These are phyloP conservation scores for Eragrostis nindensis DNA, from an alignment of 176 grass and related monocot genomes.

Conservation along the genomic window DNA sequence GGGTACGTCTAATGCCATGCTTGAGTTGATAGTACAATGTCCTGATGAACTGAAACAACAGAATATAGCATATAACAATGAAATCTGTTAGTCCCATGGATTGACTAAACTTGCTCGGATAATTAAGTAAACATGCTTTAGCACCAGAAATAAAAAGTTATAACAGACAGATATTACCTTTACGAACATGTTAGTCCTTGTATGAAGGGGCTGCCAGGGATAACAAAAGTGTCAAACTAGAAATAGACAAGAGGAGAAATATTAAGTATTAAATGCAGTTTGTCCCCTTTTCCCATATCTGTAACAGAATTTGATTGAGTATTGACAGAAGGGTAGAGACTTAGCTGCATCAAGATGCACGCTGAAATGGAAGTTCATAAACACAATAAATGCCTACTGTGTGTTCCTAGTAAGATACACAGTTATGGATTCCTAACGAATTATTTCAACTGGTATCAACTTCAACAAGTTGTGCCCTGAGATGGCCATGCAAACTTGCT, in stretches of 20 bases:
- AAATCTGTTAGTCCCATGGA: not conserved
- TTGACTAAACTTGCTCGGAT: not conserved
- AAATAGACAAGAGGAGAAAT: not conserved
- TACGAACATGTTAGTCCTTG: slow-evolving; percentile 75
- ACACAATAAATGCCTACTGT: not conserved
- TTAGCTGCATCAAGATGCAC: not conserved
- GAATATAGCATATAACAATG: not conserved
- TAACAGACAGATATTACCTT: slow-evolving; percentile 63
- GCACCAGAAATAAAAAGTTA: not conserved
- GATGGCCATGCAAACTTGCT: slow-evolving; percentile 9
- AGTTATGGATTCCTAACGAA: not conserved
- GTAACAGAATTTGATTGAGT: not conserved
- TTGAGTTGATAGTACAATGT: slow-evolving; percentile 78
- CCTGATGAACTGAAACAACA: slow-evolving; percentile 76
- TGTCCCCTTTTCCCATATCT: not conserved
- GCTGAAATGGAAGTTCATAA: not conserved
- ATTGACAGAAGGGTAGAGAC: not conserved
- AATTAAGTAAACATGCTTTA: slow-evolving; percentile 22
- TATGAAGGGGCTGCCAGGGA: slow-evolving; percentile 77
- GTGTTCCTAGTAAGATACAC: not conserved
- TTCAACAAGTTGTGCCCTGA: not conserved
- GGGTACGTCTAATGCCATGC: slow-evolving; percentile 67
- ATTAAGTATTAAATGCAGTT: not conserved
- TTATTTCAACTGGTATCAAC: not conserved
- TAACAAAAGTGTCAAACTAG: slow-evolving; percentile 21